Evolutionary conservation across 352 stramenopile species (phyloP), one percentile per base, ranked within the genome.

Genomic region (Phytopythium oedochilum): DNA sequence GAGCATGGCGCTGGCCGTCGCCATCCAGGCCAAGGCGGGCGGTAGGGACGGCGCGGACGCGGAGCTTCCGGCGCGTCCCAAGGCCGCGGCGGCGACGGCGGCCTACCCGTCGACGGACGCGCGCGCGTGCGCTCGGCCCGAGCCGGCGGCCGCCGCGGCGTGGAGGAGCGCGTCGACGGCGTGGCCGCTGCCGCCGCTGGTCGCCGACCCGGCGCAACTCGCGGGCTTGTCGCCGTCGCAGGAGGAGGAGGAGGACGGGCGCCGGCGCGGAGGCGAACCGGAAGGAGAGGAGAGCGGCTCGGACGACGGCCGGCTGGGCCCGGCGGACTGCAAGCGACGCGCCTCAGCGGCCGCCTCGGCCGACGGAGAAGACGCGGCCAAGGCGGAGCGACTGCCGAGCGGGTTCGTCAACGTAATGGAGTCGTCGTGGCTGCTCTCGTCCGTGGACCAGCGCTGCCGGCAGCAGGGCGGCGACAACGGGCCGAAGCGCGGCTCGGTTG

Each of bases 391-490:
- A 2, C 55, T 68, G 2, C 66, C 48, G 31, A 54, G 73, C 53
- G 66, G 68, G 4, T 88, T 89, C 50, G 78, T 91, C n/a, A 70
- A 91, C 57, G 68, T 88, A 22, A 89, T 92, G 81, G 60, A 88
- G 44, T 55, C 73, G 32, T 80, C 81, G 59, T 92, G 81, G 81
- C 63, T 92, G 17, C 59, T 92, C 36, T 63, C 74, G n/a, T 88
- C 76, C 5, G 78, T 92, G 34, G 71, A 87, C 34, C 64, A 89
- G 53, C 77, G 77, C 17, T 87, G 76, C 34, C 48, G 20, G 20
- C 48, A 54, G 22, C 32, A 43, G 17, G 48, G 48, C 23, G 48
- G 48, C 20, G 48, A 44, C 20, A 48, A 48, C 42, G 31, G 22
- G 23, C 31, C 48, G 12, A 12, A 63, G 67, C 15, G 60, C 68